Conservation (phyloP, 1,139 yeast species). For the Hemisphaericaspora subhashii region DNA sequence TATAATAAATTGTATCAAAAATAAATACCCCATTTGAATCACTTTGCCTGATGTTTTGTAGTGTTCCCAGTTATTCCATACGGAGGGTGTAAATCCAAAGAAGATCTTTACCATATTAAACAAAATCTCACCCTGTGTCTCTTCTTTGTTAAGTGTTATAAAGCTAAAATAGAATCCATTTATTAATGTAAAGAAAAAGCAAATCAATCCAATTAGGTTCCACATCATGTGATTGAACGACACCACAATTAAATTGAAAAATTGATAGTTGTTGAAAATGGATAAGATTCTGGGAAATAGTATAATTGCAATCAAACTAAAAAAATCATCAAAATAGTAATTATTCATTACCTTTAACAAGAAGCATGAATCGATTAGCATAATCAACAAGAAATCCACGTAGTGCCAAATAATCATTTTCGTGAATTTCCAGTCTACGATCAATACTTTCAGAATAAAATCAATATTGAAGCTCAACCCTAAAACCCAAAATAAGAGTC, state of each 20-base stretch:
- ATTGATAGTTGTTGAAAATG: constrained; percentile 53
- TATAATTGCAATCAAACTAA: constrained; percentile 51
- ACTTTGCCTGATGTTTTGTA: constrained; percentile 51
- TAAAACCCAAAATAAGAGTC: constrained; percentile 33
- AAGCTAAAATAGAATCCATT: constrained; percentile 61
- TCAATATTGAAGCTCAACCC: constrained; percentile 41
- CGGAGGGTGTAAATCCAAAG: constrained; percentile 65
- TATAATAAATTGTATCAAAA: constrained; percentile 57
- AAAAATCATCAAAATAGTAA: constrained; percentile 29
- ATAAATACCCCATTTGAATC: constrained; percentile 53
- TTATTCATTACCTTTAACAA: constrained; percentile 20
- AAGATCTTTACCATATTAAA: constrained; percentile 56
- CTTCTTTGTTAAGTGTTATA: constrained; percentile 49
- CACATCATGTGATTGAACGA: constrained; percentile 56
- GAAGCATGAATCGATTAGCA: constrained; percentile 32
- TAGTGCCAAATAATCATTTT: constrained; percentile 45
- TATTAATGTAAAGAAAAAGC: constrained; percentile 51
- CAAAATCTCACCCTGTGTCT: constrained; percentile 50
- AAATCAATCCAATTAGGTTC: constrained; percentile 53
- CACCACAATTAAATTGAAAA: constrained; percentile 53
- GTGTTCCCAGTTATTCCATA: constrained; percentile 59
- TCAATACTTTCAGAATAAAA: constrained; percentile 36
- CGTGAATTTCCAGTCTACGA: constrained; percentile 42
- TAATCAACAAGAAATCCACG: constrained; percentile 34
- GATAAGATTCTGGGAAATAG: constrained; percentile 56